Conservation (phyloP, 2,329 filamentous ascomycete species). For the Lachnellula hyalina region DNA sequence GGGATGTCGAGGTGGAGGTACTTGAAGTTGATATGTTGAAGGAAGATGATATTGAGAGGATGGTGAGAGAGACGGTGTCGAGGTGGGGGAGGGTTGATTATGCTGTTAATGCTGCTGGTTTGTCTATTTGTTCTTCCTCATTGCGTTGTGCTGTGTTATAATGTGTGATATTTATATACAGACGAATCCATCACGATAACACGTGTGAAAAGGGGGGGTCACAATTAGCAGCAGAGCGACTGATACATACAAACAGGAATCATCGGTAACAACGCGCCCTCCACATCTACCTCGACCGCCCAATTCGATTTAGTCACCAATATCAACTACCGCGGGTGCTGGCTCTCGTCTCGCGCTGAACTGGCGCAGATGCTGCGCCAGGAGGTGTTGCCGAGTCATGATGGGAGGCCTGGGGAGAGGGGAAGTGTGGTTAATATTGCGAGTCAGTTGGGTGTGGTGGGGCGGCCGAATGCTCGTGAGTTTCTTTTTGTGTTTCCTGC, state of each 20-base stretch:
- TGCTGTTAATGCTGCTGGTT: slow-evolving; percentile 41
- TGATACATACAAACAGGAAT: slow-evolving; percentile 10
- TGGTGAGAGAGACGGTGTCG: slow-evolving; percentile 31
- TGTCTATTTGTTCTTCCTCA: too few relatives aligned
- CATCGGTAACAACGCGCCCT: slow-evolving; percentile 19
- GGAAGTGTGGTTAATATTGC: slow-evolving; percentile 43
- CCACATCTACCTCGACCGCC: slow-evolving; percentile 27
- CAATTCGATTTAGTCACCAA: slow-evolving; percentile 40
- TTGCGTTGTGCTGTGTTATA: too few relatives aligned
- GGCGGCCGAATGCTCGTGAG: slow-evolving; percentile 37
- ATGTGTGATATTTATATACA: too few relatives aligned
- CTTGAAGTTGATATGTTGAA: slow-evolving; percentile 34
- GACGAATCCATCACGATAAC: too few relatives aligned
- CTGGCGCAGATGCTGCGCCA: slow-evolving; percentile 40
- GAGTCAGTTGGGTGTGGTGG: slow-evolving; percentile 39
- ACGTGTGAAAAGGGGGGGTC: too few relatives aligned
- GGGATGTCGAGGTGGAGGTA: slow-evolving; percentile 17
- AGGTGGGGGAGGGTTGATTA: slow-evolving; percentile 41
- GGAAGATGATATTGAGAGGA: slow-evolving; percentile 31
- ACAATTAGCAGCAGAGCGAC: too few relatives aligned
- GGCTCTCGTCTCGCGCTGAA: slow-evolving; percentile 40
- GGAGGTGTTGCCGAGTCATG: slow-evolving; percentile 38
- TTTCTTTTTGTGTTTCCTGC: neutral
- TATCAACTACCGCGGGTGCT: slow-evolving; percentile 41
- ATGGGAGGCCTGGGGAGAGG: slow-evolving; percentile 37